These are phyloP conservation scores for Aspergillus sclerotialis DNA, from an alignment of 2,329 filamentous ascomycete genomes.

Conservation along the genomic window DNA sequence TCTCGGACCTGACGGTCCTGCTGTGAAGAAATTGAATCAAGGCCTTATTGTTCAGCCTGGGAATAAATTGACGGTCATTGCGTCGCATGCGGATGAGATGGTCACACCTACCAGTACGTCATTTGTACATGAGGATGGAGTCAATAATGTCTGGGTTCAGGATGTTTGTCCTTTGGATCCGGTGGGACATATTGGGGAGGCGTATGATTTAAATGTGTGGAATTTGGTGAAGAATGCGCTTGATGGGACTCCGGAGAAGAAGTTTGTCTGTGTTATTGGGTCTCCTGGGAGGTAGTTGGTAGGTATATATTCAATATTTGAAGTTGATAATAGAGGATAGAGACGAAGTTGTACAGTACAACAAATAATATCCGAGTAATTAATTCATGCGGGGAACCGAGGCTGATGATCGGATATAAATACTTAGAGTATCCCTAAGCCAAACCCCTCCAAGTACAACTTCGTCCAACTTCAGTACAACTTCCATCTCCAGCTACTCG, in stretches of 20 bases:
- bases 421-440: too few relatives aligned
- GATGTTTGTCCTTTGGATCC: slow-evolving; percentile 24
- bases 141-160: slow-evolving; percentile 27
- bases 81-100: slow-evolving; percentile 26
- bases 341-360: too few relatives aligned
- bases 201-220: slow-evolving; percentile 34
- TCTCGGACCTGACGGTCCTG: slow-evolving; percentile 20
- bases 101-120: slow-evolving; percentile 26
- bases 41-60: slow-evolving; percentile 26
- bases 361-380: too few relatives aligned
- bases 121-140: slow-evolving; percentile 26
- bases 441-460: slow-evolving; percentile 7
- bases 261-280: slow-evolving; percentile 22
- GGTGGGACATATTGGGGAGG: slow-evolving; percentile 32
- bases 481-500: slow-evolving; percentile 12
- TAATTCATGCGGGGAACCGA: neutral
- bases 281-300: slow-evolving; percentile 19
- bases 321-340: too few relatives aligned
- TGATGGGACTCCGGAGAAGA: slow-evolving; percentile 18
- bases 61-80: slow-evolving; percentile 28
- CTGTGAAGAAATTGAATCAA: slow-evolving; percentile 23
- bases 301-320: too few relatives aligned
- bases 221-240: slow-evolving; percentile 32
- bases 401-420: neutral
- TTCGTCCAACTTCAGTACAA: slow-evolving; percentile 8